Conservation (phyloP, 352 stramenopile species). For the Phytophthora parvispora region DNA sequence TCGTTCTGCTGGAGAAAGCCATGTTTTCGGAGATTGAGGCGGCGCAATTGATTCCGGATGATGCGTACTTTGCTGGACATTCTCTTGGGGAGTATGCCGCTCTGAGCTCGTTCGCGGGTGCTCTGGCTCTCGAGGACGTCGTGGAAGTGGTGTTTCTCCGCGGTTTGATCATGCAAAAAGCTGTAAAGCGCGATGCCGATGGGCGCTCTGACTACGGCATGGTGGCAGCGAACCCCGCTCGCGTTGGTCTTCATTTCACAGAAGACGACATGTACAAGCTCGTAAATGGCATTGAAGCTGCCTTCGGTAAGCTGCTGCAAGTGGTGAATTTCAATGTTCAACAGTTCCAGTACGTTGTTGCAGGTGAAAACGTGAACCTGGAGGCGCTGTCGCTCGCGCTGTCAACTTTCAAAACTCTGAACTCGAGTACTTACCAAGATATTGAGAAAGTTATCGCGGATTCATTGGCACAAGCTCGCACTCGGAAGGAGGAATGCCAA, state of each 20-base stretch:
- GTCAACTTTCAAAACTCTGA: constrained; percentile 57
- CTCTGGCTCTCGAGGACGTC: constrained; percentile 69
- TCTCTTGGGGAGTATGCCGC: constrained; percentile 88
- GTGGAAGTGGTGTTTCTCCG: constrained; percentile 85
- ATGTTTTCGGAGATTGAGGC: constrained; percentile 80
- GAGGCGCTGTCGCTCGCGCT: constrained; percentile 80
- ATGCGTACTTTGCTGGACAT: constrained; percentile 79
- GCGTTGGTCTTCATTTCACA: constrained; percentile 78
- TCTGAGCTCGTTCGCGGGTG: constrained; percentile 73
- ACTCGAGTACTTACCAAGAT: constrained; percentile 52
- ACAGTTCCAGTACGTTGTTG: constrained; percentile 87
- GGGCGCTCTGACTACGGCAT: constrained; percentile 90
- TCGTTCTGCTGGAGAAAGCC: constrained; percentile 85
- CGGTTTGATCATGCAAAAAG: constrained; percentile 72
- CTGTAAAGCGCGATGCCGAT: constrained; percentile 62
- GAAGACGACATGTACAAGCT: constrained; percentile 76
- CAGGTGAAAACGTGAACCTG: constrained; percentile 85
- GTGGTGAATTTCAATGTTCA: constrained; percentile 93
- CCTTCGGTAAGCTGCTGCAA: constrained; percentile 81
- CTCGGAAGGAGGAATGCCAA: constrained; percentile 70
- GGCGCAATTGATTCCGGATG: constrained; percentile 66
- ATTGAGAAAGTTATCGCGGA: constrained; percentile 68
- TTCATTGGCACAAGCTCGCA: constrained; percentile 58
- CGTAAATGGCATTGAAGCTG: constrained; percentile 69
- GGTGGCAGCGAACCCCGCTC: constrained; percentile 86